Percentiles rank a stretch among this genome's conserved stretches.
Evolutionary conservation across 2,329 filamentous ascomycete genomes (phyloP).

Genomic region (Massarina eburnea): DNA sequence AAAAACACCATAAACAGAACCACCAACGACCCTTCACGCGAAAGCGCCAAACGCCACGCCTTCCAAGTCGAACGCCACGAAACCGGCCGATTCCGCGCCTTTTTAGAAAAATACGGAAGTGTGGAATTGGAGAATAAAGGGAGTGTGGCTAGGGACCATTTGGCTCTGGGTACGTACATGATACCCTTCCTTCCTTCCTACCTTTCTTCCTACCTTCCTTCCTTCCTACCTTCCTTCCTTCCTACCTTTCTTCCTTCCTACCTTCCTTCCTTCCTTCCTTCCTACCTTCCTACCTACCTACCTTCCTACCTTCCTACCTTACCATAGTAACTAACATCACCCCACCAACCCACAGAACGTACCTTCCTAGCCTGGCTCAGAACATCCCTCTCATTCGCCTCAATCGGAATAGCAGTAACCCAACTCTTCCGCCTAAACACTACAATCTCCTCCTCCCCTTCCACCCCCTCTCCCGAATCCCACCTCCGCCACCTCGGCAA

Average conservation of each 20-base stretch:
- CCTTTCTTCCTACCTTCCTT: no score
- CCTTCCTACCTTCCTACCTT: background rate
- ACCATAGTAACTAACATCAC: no score
- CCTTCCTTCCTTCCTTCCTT: background rate
- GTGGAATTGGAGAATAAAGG: slow-evolving; percentile 85
- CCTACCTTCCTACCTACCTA: background rate
- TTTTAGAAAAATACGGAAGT: slow-evolving; percentile 62
- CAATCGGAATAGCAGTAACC: slow-evolving; percentile 80
- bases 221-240: no score
- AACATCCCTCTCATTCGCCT: slow-evolving; percentile 78
- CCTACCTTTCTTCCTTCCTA: slow-evolving; percentile 18
- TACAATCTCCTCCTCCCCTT: slow-evolving; percentile 37
- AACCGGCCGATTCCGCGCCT: slow-evolving; percentile 55
- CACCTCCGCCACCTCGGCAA: slow-evolving; percentile 34
- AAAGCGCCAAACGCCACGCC: slow-evolving; percentile 24
- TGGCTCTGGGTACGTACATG: slow-evolving; percentile 68
- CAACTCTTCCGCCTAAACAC: slow-evolving; percentile 84
- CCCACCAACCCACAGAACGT: slow-evolving; percentile 60
- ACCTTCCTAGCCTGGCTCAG: slow-evolving; percentile 86
- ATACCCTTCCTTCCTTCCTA: background rate
- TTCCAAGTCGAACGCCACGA: slow-evolving; percentile 23
- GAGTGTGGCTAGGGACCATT: slow-evolving; percentile 78
- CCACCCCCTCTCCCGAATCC: slow-evolving; percentile 15
- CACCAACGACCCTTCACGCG: background rate
- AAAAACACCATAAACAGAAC: slow-evolving; percentile 5